Evolutionary conservation across 768 basidiomycete species (phyloP).

Genomic region (Mycena galopus): DNA sequence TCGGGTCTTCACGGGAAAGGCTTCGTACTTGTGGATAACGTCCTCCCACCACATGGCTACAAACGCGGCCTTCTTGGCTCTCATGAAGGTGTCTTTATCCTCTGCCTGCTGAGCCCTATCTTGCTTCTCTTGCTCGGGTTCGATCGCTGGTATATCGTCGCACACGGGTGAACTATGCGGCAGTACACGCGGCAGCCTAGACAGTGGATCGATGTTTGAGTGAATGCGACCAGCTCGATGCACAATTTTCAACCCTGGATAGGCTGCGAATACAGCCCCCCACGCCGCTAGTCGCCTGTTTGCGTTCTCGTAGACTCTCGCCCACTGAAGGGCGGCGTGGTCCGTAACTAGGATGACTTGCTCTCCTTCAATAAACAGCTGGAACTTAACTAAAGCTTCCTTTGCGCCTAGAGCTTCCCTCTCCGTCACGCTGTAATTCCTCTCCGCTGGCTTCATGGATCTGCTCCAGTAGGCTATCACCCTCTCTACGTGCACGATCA

Average conservation of each 20-base stretch:
- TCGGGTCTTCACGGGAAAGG: neutral
- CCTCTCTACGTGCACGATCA: slow-evolving; percentile 38
- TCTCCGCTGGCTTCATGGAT: neutral
- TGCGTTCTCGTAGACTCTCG: too few relatives aligned
- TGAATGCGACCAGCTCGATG: neutral
- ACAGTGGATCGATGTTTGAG: neutral
- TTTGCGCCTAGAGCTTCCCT: neutral
- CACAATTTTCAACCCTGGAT: neutral
- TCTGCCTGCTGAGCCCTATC: too few relatives aligned
- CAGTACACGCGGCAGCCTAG: too few relatives aligned
- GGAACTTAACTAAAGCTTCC: too few relatives aligned
- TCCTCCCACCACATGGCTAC: neutral
- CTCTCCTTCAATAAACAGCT: too few relatives aligned
- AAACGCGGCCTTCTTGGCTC: neutral
- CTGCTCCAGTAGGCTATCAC: slow-evolving; percentile 29
- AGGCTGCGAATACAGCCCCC: neutral
- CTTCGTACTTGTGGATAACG: neutral
- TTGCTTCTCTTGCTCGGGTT: too few relatives aligned
- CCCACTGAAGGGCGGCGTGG: too few relatives aligned
- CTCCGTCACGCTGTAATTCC: neutral
- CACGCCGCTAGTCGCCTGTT: too few relatives aligned
- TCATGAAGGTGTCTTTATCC: too few relatives aligned
- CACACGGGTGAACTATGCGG: neutral
- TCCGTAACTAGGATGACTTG: too few relatives aligned
- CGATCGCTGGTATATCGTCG: neutral